Conservation (phyloP, 2,329 filamentous ascomycete genomes). For the Phaeoacremonium minimum region DNA sequence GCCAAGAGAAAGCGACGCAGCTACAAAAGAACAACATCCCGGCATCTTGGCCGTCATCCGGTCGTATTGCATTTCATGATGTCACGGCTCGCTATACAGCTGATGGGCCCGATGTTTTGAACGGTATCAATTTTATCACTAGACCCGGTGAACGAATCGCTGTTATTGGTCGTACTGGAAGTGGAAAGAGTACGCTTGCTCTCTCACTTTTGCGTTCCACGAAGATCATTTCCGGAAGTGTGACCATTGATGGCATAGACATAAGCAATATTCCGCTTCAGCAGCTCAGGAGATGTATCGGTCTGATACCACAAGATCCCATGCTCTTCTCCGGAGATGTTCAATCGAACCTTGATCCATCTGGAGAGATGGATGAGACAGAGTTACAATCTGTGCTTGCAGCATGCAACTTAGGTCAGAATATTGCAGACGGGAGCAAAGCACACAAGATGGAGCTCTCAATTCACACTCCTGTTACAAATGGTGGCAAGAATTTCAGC, state of each 20-base stretch:
- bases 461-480: conserved; percentile 62
- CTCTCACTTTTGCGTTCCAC: conserved; percentile 84
- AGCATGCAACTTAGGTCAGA: conserved; percentile 58
- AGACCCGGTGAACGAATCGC: conserved; percentile 80
- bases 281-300: conserved; percentile 83
- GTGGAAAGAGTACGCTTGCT: conserved; percentile 86
- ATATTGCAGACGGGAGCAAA: conserved; percentile 37
- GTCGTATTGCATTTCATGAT: conserved; percentile 73
- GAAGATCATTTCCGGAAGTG: conserved; percentile 78
- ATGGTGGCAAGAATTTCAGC: conserved; percentile 84
- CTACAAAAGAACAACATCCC: conserved; percentile 70
- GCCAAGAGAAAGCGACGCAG: conserved; percentile 67
- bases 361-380: conserved; percentile 77
- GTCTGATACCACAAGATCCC: conserved; percentile 90
- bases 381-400: conserved; percentile 75
- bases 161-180: conserved; percentile 85
- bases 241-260: conserved; percentile 81
- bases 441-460: conserved; percentile 88
- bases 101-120: conserved; percentile 77
- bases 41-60: conserved; percentile 75
- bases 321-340: conserved; percentile 86
- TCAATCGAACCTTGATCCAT: conserved; percentile 83
- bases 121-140: conserved; percentile 75
- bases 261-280: conserved; percentile 81
- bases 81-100: conserved; percentile 81